Base-by-base conservation (phyloP, 495 filamentous ascomycete genomes). In the Amphirosellinia nigrospora region DNA sequence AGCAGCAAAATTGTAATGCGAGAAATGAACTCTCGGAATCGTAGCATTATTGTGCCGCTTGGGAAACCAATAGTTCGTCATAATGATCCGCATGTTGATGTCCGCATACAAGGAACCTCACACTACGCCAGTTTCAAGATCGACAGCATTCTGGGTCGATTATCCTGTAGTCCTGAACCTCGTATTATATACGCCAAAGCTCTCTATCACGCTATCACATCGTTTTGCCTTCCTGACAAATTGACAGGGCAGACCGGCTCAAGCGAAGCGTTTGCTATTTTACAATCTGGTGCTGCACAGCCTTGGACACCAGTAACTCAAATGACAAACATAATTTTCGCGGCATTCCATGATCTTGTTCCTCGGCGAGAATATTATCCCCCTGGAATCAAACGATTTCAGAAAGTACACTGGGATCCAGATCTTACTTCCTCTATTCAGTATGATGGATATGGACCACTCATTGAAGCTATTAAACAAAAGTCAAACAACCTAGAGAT, bases 361-460 rank as follows among this genome's bases (percentile, higher is more conserved):
- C 89, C 90, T 3, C 9, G 48, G 0, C 76, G 89, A 48, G 68
- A 74, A 0, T 92, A 84, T 69, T 92, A 92, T 75, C 91, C 91
- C 0, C 46, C 64, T 0, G 70, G 86, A 58, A 59, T 84, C 21
- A 78, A 79, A 48, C 79, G 81, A 0, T 81, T 89, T 78, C 86
- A 90, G 71, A 79, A 21, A 21, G 83, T 87, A 1, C 39, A 15
- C 0, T 91, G 88, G 88, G 43, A 80, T 23, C 52, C 65, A 10
- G 10, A 80, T 0, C 66, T 90, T 8, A 85, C 86, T 0, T 70
- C 75, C 0, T 80, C 78, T 0, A 85, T 88, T 3, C 89, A 92
- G 66, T 80, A 88, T 72, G 87, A 90, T n/a, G 75, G 71, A 1
- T 88, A 81, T 48, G 45, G 74, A 9, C 26, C 66, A 4, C 3